phyloP scores from a whole-genome alignment of 148 eudicot genomes.

The Pharnaceum exiguum region DNA sequence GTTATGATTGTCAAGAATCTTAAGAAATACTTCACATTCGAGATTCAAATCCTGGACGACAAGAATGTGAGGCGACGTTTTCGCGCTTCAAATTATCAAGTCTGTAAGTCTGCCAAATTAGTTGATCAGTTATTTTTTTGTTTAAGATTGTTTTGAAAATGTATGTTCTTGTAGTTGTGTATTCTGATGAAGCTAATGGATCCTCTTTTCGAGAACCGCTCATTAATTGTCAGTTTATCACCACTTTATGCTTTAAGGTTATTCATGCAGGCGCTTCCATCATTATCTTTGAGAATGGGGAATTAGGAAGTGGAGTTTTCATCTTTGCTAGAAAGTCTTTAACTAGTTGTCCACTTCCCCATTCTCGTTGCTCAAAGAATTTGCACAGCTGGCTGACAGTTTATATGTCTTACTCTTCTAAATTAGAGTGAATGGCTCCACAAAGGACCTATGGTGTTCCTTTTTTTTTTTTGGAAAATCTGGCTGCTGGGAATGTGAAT shows the following conservation, averaged over 20 bases:
- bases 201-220: neutral
- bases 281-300: neutral
- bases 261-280: neutral
- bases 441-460: too few species aligned
- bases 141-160: neutral
- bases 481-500: too few species aligned
- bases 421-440: too few species aligned
- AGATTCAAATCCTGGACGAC: conserved; percentile 98
- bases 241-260: neutral
- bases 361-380: too few species aligned
- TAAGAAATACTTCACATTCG: conserved; percentile 93
- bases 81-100: conserved; percentile 99
- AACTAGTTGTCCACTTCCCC: too few species aligned
- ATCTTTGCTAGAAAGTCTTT: too few species aligned
- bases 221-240: neutral
- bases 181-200: neutral
- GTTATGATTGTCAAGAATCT: conserved; percentile 90
- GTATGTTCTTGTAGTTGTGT: neutral
- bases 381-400: too few species aligned
- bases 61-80: conserved; percentile 98
- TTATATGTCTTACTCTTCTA: too few species aligned
- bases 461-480: too few species aligned
- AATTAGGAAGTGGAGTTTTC: too few species aligned
- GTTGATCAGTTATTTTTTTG: conserved; percentile 3
- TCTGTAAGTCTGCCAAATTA: conserved; percentile 79